Base-by-base conservation (phyloP, 345 rosid species). In the Theobroma cacao region DNA sequence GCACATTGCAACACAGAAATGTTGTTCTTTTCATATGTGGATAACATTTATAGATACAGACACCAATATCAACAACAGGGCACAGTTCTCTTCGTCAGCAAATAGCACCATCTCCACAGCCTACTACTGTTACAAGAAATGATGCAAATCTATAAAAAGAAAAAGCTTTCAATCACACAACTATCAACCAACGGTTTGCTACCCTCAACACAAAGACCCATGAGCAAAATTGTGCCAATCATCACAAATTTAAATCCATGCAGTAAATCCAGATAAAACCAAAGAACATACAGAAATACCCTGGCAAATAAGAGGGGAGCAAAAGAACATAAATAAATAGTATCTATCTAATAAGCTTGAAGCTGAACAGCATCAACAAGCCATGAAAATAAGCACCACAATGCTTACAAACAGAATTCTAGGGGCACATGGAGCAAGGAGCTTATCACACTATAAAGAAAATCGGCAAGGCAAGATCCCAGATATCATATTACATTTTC, bases 201-300 rank as follows among this genome's bases (percentile, higher is more conserved):
- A 45, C 38, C 22, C 28, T n/a, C 55, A 74, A 40, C 8, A 40
- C 14, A 17, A 41, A 15, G 43, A 26, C 11, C 52, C 28, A 26
- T 4, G 1, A 47, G 38, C 28, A 31, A 22, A 71, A 71, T 71
- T 28, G 20, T 53, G 43, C 20, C 2, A 5, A 7, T 5, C 31
- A 36, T 20, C 43, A 13, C 18, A 72, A n/a, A 31, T 72, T 72
- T 33, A 72, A 72, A 72, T 72, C 14, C 47, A 53, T 50, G 63
- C 26, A 70, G 5, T 18, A 47, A 48, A 33, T 11, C 45, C 75
- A 53, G 31, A 50, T 50, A 50, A 50, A 69, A 47, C 74, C 55
- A 69, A 69, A 43, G 14, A 69, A 17, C 34, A 4, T 2, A 26
- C 34, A 69, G 74, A 70, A 30, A 48, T 18, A 48, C 40, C 22